Evolutionary conservation across 331 rosid species (phyloP).

Genomic region (Erythrophleum ivorense): DNA sequence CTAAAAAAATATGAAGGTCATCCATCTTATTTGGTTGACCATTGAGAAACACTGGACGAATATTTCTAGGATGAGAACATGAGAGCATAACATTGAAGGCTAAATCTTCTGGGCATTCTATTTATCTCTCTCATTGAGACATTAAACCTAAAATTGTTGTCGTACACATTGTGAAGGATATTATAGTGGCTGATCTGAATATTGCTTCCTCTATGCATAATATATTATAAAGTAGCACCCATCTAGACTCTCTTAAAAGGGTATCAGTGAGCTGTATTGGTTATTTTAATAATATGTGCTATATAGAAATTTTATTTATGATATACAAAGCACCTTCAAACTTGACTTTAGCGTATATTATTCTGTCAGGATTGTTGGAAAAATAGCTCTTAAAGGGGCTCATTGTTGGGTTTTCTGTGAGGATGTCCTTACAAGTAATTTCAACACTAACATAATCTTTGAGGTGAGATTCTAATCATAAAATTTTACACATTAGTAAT

Average conservation of each 20-base stretch:
- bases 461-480: conserved; percentile 58
- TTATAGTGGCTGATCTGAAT: conserved; percentile 20
- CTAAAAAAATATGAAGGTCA: conserved; percentile 6
- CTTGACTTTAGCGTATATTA: conserved; percentile 19
- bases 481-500: conserved; percentile 20
- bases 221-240: background rate
- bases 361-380: conserved; percentile 75
- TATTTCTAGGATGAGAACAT: conserved; percentile 28
- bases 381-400: conserved; percentile 64
- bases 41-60: background rate
- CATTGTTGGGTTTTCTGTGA: conserved; percentile 69
- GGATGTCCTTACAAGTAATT: conserved; percentile 46
- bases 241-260: background rate
- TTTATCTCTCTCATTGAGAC: background rate
- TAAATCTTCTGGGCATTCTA: conserved; percentile 13
- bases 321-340: conserved; percentile 9
- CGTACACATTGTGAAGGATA: conserved; percentile 3
- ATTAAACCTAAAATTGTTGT: conserved; percentile 24
- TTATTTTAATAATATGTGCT: conserved; percentile 4
- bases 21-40: conserved; percentile 16
- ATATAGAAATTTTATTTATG: background rate
- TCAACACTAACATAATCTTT: conserved; percentile 46
- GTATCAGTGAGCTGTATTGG: conserved; percentile 23
- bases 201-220: conserved; percentile 25
- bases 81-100: conserved; percentile 28